Conservation (phyloP, 129 eudicot genomes). For the Cynara cardunculus region DNA sequence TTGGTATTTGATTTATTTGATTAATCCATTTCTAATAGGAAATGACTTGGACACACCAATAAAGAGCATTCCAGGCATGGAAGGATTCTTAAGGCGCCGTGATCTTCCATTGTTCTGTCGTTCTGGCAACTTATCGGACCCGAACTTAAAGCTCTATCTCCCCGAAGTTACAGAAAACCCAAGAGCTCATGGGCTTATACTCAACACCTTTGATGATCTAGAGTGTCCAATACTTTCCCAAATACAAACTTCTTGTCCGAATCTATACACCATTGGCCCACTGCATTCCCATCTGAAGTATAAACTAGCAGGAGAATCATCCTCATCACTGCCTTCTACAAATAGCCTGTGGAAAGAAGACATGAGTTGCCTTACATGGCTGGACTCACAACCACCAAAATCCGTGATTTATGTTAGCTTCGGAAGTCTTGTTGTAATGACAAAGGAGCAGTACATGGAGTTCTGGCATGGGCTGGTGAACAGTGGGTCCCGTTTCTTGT, state of each 20-base stretch:
- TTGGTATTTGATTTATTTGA: neutral
- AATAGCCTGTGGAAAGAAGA: constrained; percentile 38
- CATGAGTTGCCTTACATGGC: constrained; percentile 40
- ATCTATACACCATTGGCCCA: constrained; percentile 57
- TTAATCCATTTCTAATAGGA: constrained; percentile 18
- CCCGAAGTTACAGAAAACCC: constrained; percentile 26
- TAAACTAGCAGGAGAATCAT: constrained; percentile 17
- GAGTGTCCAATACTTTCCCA: constrained; percentile 50
- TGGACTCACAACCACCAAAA: constrained; percentile 43
- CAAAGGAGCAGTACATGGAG: constrained; percentile 42
- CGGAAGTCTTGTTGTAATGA: constrained; percentile 38
- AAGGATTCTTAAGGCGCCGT: constrained; percentile 45
- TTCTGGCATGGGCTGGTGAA: constrained; percentile 52
- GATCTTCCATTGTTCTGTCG: constrained; percentile 60
- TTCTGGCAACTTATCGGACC: constrained; percentile 24
- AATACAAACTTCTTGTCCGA: constrained; percentile 40
- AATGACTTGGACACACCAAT: constrained; percentile 39
- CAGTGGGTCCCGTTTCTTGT: constrained; percentile 37
- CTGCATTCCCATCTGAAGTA: constrained; percentile 45
- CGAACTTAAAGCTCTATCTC: constrained; percentile 16
- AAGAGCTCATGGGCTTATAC: constrained; percentile 46
- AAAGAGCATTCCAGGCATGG: constrained; percentile 45
- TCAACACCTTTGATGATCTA: constrained; percentile 61
- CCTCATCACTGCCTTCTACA: constrained; percentile 22
- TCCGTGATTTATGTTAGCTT: constrained; percentile 51